Percentiles rank a stretch among this genome's conserved stretches.
Evolutionary conservation across 208 protist genomes (phyloP).

Genomic region (Endotrypanum monterogeii): DNA sequence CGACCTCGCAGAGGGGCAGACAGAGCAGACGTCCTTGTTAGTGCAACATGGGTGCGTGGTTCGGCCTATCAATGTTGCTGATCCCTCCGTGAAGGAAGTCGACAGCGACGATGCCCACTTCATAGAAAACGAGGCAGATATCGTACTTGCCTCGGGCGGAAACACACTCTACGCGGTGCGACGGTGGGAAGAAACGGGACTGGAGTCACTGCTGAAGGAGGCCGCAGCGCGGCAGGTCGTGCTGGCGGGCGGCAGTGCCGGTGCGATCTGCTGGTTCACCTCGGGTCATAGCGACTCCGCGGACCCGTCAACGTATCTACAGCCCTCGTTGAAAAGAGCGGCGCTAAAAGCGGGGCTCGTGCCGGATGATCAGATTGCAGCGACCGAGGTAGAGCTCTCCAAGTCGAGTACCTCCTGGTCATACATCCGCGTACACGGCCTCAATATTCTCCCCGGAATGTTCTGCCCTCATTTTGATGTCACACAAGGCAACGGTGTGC

Average conservation of each 20-base stretch:
- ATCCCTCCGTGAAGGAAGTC: constrained; percentile 35
- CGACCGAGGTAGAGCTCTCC: constrained; percentile 23
- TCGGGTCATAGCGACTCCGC: constrained; percentile 90
- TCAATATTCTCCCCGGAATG: constrained; percentile 80
- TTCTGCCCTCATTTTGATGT: constrained; percentile 88
- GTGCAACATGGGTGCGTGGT: constrained; percentile 57
- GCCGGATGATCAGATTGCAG: constrained; percentile 13
- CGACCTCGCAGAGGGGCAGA: constrained; percentile 56
- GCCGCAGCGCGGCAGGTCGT: constrained; percentile 50
- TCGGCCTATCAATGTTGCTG: constrained; percentile 51
- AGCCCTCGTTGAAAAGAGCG: constrained; percentile 42
- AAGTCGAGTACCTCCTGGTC: constrained; percentile 48
- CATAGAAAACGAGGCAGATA: constrained; percentile 48
- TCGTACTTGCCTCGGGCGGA: constrained; percentile 84
- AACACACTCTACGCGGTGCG: constrained; percentile 92
- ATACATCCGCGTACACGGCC: constrained; percentile 86
- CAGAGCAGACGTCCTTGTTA: constrained; percentile 51
- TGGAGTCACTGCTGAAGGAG: constrained; percentile 51
- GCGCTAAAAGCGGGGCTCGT: constrained; percentile 21
- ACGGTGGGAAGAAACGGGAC: constrained; percentile 84
- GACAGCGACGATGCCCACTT: constrained; percentile 37
- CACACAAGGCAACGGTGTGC: constrained; percentile 71
- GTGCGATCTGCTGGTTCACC: constrained; percentile 92
- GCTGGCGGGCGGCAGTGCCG: constrained; percentile 85
- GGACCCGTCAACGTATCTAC: constrained; percentile 75